phyloP scores from a whole-genome alignment of 2,329 filamentous ascomycete genomes.

The Venturia effusa region DNA sequence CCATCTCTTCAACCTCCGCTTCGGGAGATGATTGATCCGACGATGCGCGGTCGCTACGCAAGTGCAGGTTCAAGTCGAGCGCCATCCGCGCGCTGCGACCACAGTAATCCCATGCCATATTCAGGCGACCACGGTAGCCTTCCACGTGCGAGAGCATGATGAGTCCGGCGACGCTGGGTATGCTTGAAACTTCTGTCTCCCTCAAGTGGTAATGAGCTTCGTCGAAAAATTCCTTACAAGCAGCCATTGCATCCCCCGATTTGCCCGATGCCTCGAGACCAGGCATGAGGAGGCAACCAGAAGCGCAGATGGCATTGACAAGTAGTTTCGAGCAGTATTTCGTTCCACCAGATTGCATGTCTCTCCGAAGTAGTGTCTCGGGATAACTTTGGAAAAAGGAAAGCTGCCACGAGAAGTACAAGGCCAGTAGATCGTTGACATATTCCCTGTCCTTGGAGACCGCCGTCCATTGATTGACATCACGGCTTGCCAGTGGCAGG shows the following conservation, averaged over 20 bases:
- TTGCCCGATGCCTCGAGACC: conserved; percentile 53
- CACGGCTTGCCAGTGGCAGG: background rate
- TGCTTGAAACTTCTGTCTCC: conserved; percentile 43
- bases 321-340: conserved; percentile 59
- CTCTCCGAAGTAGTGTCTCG: conserved; percentile 58
- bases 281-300: conserved; percentile 59
- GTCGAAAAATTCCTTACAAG: conserved; percentile 65
- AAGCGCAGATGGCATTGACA: conserved; percentile 53
- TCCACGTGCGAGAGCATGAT: conserved; percentile 68
- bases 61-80: conserved; percentile 60
- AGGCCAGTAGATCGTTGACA: conserved; percentile 51
- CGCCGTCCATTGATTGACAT: background rate
- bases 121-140: conserved; percentile 61
- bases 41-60: conserved; percentile 27
- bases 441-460: conserved; percentile 37
- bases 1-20: conserved; percentile 28
- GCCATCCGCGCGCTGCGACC: conserved; percentile 63
- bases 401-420: conserved; percentile 64
- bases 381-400: conserved; percentile 64
- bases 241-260: conserved; percentile 50
- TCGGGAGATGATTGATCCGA: conserved; percentile 8
- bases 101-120: conserved; percentile 61
- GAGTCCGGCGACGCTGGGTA: conserved; percentile 65
- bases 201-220: conserved; percentile 54
- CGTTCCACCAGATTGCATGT: conserved; percentile 49